Evolutionary conservation across 768 basidiomycete genomes (phyloP).

Genomic region (Tulasnella calospora): DNA sequence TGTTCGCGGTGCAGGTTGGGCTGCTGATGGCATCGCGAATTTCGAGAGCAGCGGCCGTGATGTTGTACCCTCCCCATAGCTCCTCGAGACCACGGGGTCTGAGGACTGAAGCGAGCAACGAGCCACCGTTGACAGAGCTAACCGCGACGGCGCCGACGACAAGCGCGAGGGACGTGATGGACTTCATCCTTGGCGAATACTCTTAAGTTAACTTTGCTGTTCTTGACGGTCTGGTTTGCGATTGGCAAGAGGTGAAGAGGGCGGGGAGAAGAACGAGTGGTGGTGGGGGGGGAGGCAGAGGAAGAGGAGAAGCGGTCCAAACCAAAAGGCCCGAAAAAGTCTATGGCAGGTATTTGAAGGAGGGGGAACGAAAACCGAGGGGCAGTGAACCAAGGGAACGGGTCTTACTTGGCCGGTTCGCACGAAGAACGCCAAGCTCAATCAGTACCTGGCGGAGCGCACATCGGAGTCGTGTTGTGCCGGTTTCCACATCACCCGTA

Average conservation of each 20-base stretch:
- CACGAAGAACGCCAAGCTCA: neutral
- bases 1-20: neutral
- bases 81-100: neutral
- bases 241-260: neutral
- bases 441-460: neutral
- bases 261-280: neutral
- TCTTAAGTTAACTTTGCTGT: neutral
- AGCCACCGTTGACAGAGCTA: neutral
- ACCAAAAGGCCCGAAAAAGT: neutral
- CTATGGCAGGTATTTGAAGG: neutral
- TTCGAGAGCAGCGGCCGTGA: constrained; percentile 1
- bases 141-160: neutral
- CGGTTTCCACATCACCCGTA: neutral
- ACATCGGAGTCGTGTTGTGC: neutral
- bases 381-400: neutral
- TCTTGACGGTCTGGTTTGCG: neutral
- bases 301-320: neutral
- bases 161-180: neutral
- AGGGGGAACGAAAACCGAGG: neutral
- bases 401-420: neutral
- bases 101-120: neutral
- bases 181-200: neutral
- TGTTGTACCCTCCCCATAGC: constrained; percentile 15
- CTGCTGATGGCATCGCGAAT: constrained; percentile 1
- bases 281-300: neutral